Conservation (phyloP, 805 yeast species). For the Clavispora asparagi region DNA sequence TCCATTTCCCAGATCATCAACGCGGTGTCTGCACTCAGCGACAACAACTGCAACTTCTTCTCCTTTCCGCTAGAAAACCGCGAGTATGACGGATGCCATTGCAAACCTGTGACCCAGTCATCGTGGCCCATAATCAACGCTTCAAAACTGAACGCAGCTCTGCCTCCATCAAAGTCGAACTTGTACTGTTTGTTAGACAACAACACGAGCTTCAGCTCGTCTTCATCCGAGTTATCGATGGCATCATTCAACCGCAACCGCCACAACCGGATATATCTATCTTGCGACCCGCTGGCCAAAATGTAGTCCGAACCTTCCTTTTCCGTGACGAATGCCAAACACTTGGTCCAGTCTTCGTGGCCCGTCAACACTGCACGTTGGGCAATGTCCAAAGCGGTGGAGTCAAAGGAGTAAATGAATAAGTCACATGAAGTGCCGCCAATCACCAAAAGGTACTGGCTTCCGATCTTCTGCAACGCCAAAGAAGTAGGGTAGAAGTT, state of each 20-base stretch:
- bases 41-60: constrained; percentile 53
- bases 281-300: constrained; percentile 90
- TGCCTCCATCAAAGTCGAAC: constrained; percentile 33
- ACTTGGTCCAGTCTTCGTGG: constrained; percentile 95
- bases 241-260: constrained; percentile 52
- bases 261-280: constrained; percentile 89
- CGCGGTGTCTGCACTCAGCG: constrained; percentile 91
- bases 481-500: constrained; percentile 47
- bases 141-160: constrained; percentile 70
- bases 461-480: constrained; percentile 28
- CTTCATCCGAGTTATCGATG: constrained; percentile 56
- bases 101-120: constrained; percentile 87
- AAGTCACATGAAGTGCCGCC: constrained; percentile 65
- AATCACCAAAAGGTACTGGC: constrained; percentile 49
- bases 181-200: constrained; percentile 71
- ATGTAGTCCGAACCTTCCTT: constrained; percentile 48
- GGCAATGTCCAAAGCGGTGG: background rate
- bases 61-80: constrained; percentile 6
- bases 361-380: constrained; percentile 48
- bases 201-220: constrained; percentile 44
- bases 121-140: constrained; percentile 97
- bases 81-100: constrained; percentile 61
- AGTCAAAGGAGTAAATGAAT: constrained; percentile 46
- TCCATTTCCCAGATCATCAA: constrained; percentile 94
- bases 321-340: constrained; percentile 54